Conservation (phyloP, 495 filamentous ascomycete species). For the Penicillium odoratum region DNA sequence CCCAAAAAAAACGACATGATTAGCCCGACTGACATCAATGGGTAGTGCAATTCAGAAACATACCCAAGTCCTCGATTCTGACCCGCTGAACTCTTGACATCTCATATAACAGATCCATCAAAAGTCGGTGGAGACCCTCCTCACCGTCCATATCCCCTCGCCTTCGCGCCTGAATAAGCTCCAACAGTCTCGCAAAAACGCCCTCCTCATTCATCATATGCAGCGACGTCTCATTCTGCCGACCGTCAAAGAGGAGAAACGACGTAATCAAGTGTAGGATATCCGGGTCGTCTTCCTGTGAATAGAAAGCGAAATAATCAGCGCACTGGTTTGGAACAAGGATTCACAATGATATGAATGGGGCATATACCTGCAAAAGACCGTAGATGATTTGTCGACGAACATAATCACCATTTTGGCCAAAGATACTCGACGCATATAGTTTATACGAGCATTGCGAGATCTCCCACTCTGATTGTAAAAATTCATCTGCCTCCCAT, state of each 20-base stretch:
- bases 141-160: conserved; percentile 64
- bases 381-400: conserved; percentile 91
- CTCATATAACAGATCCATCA: conserved; percentile 92
- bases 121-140: conserved; percentile 69
- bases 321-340: background rate
- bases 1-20: conserved; percentile 4
- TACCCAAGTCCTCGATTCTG: conserved; percentile 72
- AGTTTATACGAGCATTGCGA: conserved; percentile 81
- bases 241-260: conserved; percentile 89
- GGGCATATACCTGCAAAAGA: conserved; percentile 66
- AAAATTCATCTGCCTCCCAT: conserved; percentile 63
- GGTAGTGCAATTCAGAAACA: conserved; percentile 22
- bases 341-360: background rate
- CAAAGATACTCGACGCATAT: conserved; percentile 72
- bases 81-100: conserved; percentile 92
- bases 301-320: background rate
- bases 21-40: background rate
- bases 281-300: conserved; percentile 72
- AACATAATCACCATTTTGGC: conserved; percentile 76
- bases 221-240: conserved; percentile 73
- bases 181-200: conserved; percentile 77
- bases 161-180: conserved; percentile 68
- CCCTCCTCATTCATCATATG: conserved; percentile 85
- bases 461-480: conserved; percentile 81
- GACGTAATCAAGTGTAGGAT: conserved; percentile 80